Evolutionary conservation across 805 yeast genomes (phyloP), one percentile per base, ranked within the genome.

Genomic region (Metschnikowia continentalis): DNA sequence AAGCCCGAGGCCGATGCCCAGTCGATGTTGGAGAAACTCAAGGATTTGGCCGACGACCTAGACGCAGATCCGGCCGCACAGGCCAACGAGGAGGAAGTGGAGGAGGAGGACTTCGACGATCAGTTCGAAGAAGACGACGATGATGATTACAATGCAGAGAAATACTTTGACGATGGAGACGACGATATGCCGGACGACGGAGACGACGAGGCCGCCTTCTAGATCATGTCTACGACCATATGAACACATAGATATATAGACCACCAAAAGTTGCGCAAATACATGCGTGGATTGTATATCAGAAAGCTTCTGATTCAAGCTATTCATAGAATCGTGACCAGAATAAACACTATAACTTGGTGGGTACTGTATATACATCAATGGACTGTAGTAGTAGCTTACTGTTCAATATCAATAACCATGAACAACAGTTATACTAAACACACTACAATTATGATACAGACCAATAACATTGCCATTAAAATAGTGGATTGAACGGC

Each of bases 141-240:
- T 57, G 88, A 83, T 61, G 90, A 84, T 64, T 86, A 86, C 61
- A 86, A 86, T 60, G 92, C 92, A 7, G 92, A 86, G 59, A 82
- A 81, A 66, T 86, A 86, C 67, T 86, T 86, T 61, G 90, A 86
- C 62, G 85, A 79, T 56, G 86, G 85, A 41, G 88, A 84, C 55
- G 86, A 82, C 47, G 83, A 79, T 39, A 82, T 78, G 37, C 81
- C 74, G 19, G 84, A 76, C 36, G 85, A 76, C 46, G 88, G 78
- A n/a, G 86, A 79, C 49, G 84, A 78, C 49, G 89, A 84, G 64
- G 90, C 89, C 3, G 89, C 87, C 11, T 84, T 83, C 56, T 85
- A 68, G 62, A 37, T 15, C 19, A 6, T 15, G 26, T 33, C 30
- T 26, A 26, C 11, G 11, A 0, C 10, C 30, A 26, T 10, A 26